These are phyloP conservation scores for Saccharomyces uvarum DNA, from an alignment of 1,139 yeast species.

Conservation along the genomic window DNA sequence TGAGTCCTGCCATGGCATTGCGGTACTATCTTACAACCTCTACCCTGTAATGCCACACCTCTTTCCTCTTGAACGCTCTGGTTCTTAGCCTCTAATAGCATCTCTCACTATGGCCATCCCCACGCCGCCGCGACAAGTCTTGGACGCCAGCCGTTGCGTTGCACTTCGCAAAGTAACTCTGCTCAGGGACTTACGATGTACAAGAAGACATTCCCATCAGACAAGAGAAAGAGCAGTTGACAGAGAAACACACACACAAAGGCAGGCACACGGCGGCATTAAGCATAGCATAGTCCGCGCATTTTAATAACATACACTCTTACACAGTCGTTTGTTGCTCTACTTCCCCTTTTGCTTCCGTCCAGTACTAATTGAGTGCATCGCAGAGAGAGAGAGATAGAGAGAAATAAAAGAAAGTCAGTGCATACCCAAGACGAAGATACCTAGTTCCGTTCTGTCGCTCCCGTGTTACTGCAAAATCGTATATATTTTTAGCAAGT, in stretches of 20 bases:
- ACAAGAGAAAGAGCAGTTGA: not conserved
- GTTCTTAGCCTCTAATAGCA: not conserved
- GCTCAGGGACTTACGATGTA: not conserved
- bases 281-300: not conserved
- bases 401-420: not conserved
- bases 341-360: not conserved
- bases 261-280: not conserved
- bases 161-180: not conserved
- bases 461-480: not conserved
- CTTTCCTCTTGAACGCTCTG: not conserved
- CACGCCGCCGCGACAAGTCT: not conserved
- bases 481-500: constrained; percentile 1
- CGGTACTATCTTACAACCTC: not conserved
- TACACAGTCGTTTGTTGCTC: not conserved
- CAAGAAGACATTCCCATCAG: not conserved
- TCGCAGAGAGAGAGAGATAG: not conserved
- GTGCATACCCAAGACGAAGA: not conserved
- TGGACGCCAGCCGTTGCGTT: constrained; percentile 1
- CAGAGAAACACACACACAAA: not conserved
- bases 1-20: not conserved
- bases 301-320: not conserved
- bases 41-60: not conserved
- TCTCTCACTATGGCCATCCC: not conserved
- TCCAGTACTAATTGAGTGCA: not conserved
- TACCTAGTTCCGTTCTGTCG: not conserved